Conservation (phyloP, 1,139 yeast species). For the Lodderomyces orthopsilosis region DNA sequence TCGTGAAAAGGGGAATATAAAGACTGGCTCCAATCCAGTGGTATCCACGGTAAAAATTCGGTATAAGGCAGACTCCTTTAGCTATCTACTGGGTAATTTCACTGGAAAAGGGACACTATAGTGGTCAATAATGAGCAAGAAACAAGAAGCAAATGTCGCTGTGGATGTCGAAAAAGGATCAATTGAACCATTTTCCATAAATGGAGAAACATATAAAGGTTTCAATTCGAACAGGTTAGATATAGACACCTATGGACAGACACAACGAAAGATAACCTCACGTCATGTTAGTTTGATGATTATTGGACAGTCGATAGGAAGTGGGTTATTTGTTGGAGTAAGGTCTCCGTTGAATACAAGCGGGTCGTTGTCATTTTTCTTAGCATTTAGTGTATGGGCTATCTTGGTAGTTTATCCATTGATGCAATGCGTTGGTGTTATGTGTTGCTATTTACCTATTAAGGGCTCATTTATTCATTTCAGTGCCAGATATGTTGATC, state of each 20-base stretch:
- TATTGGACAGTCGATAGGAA: conserved; percentile 52
- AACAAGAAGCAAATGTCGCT: conserved; percentile 1
- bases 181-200: no score
- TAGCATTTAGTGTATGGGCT: conserved; percentile 36
- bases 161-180: conserved; percentile 28
- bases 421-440: conserved; percentile 41
- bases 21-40: not conserved
- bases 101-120: no score
- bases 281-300: conserved; percentile 50
- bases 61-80: no score
- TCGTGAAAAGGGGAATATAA: no score
- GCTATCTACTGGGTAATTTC: no score
- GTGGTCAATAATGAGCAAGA: not conserved
- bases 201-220: no score
- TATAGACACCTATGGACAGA: conserved; percentile 37
- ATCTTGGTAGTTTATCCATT: conserved; percentile 37
- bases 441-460: conserved; percentile 40
- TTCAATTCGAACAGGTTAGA: conserved; percentile 14
- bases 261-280: conserved; percentile 37
- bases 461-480: conserved; percentile 38
- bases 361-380: conserved; percentile 36
- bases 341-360: conserved; percentile 31
- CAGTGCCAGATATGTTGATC: conserved; percentile 39
- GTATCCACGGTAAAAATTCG: no score
- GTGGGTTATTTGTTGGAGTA: conserved; percentile 44